Conservation (phyloP, 75 land plant species). For the Pinus tabuliformis region DNA sequence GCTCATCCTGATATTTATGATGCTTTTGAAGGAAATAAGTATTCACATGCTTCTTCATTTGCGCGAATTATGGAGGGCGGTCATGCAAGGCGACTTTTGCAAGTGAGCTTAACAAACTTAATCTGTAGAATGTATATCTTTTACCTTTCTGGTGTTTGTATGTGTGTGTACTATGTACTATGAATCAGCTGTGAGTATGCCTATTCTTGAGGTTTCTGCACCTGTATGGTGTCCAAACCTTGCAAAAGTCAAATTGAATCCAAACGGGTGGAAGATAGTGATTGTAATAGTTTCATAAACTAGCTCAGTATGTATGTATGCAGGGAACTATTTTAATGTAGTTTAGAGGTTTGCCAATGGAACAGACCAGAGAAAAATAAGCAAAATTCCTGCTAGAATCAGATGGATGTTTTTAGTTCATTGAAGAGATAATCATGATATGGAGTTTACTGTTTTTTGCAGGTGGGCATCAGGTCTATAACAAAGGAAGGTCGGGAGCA, state of each 20-base stretch:
- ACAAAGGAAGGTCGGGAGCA: constrained; percentile 93
- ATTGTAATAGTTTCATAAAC: not conserved
- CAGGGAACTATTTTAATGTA: not conserved
- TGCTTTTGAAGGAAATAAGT: constrained; percentile 92
- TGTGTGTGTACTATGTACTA: not conserved
- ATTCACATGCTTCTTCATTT: constrained; percentile 98
- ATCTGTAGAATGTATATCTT: not conserved
- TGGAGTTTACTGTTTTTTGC: not conserved
- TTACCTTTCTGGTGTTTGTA: not conserved
- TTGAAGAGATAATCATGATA: not conserved
- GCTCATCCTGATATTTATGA: constrained; percentile 99
- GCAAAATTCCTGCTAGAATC: not conserved
- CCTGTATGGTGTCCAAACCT: not conserved
- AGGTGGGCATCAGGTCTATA: constrained; percentile 97
- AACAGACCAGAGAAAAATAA: not conserved
- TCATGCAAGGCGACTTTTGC: constrained; percentile 92
- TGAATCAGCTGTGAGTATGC: not conserved
- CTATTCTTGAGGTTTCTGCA: not conserved
- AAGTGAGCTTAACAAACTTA: constrained; percentile 37
- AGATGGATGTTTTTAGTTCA: not conserved
- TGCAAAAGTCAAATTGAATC: not conserved
- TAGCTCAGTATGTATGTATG: not conserved
- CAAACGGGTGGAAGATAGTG: not conserved
- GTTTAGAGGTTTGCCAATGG: not conserved
- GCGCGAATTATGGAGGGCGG: constrained; percentile 99